phyloP scores from a whole-genome alignment of 441 rosid genomes.

The Manihot esculenta region DNA sequence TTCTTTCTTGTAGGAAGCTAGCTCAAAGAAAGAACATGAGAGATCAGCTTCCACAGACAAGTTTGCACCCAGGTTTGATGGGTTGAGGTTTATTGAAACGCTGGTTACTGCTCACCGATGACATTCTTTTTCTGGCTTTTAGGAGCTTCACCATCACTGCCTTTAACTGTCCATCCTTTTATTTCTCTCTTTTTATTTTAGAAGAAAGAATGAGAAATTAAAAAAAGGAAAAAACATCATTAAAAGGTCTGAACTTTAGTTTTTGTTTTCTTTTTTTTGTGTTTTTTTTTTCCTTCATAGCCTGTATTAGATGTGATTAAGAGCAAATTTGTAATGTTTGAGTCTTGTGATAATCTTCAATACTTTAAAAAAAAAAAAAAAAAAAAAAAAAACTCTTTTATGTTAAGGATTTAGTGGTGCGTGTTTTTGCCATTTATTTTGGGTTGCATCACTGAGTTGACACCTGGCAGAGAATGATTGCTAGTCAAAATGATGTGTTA shows the following conservation, averaged over 20 bases:
- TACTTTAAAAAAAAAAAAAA: neutral
- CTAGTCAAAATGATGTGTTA: too few species aligned
- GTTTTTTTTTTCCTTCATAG: neutral
- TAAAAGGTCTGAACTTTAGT: neutral
- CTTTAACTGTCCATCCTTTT: neutral
- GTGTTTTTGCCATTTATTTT: too few species aligned
- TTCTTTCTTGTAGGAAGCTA: conserved; percentile 44
- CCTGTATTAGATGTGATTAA: neutral
- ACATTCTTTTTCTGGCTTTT: neutral
- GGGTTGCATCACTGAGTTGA: neutral
- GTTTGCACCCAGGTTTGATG: conserved; percentile 80
- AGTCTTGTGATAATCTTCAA: conserved; percentile 5
- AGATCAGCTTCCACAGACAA: conserved; percentile 35
- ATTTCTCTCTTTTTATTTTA: too few species aligned
- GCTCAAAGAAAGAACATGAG: conserved; percentile 39
- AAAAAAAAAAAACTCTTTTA: neutral
- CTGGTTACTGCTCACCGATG: conserved; percentile 85
- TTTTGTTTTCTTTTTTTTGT: too few species aligned
- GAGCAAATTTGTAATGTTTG: conserved; percentile 4
- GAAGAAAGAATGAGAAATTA: too few species aligned
- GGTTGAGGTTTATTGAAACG: conserved; percentile 87
- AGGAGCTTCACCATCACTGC: neutral
- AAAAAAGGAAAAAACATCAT: neutral
- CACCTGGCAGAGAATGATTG: neutral
- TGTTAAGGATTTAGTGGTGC: neutral